Evolutionary conservation across 331 rosid genomes (phyloP), one percentile per base, ranked within the genome.

Genomic region (Ulmus americana): DNA sequence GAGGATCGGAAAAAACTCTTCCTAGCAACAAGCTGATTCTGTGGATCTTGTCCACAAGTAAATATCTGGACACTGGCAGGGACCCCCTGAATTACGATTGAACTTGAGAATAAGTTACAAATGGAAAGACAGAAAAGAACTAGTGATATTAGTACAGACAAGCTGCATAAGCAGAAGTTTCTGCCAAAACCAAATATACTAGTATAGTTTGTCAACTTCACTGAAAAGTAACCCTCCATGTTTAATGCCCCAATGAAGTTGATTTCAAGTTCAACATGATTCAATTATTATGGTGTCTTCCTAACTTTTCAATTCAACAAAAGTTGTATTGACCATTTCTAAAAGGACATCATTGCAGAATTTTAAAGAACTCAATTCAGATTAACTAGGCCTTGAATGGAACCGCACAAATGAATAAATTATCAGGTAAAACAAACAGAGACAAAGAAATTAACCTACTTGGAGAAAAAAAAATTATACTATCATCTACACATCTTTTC

Each of bases 1-100:
- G 95, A 88, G 49, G 96, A 88, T 59, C 95, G 92, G 64, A 88
- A 92, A 76, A 92, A 92, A 80, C 88, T 92, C 61, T 86, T 79
- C 6, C 96, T 80, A 61, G 96, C 91, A 72, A 86, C 47, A 41
- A 95, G 84, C 60, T 84, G 89, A 66, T 72, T 75, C 70, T 86
- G 89, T 64, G 85, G 76, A 39, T 85, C 89, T 73, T 79, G 72
- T 53, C 70, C 84, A 61, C 80, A 77, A 35, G 84, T 38, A 88
- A 73, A 92, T 76, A 88, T 79, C 76, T 86, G 97, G 70, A 85
- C 85, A 77, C 95, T 84, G 9, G 94, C 96, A 48, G 97, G 97
- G 78, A 80, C 70, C 61, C 97, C 97, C 96, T 92, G 67, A 73
- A 80, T 22, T 35, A 84, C 69, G 38, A 53, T 48, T 40, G 52